Evolutionary conservation across 768 basidiomycete genomes (phyloP).

Genomic region (Suillus occidentalis): DNA sequence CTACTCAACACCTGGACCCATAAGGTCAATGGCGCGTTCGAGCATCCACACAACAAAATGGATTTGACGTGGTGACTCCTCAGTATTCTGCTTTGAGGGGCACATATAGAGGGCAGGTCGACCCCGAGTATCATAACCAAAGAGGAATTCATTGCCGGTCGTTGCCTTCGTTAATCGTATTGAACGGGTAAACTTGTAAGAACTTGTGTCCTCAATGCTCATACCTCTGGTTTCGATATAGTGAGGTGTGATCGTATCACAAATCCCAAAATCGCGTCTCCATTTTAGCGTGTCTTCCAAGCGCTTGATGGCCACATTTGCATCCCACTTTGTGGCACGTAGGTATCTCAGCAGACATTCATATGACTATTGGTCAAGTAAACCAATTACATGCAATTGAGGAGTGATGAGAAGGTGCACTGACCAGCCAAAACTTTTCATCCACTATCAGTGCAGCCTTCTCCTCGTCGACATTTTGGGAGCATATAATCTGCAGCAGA

Average conservation of each 20-base stretch:
- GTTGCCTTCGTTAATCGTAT: slow-evolving; percentile 45
- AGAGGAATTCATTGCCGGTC: slow-evolving; percentile 80
- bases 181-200: background rate
- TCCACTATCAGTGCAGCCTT: slow-evolving; percentile 53
- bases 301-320: slow-evolving; percentile 55
- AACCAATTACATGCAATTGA: background rate
- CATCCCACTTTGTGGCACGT: slow-evolving; percentile 76
- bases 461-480: slow-evolving; percentile 40
- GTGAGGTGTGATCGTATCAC: slow-evolving; percentile 57
- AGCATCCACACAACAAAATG: slow-evolving; percentile 75
- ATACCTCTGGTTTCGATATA: slow-evolving; percentile 73
- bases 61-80: slow-evolving; percentile 64
- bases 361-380: slow-evolving; percentile 40
- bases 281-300: slow-evolving; percentile 74
- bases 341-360: slow-evolving; percentile 79
- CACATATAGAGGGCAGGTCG: slow-evolving; percentile 71
- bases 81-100: slow-evolving; percentile 76
- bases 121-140: slow-evolving; percentile 69
- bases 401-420: slow-evolving; percentile 20
- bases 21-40: slow-evolving; percentile 74
- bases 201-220: slow-evolving; percentile 11
- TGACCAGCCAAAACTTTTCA: slow-evolving; percentile 77
- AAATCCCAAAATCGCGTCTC: slow-evolving; percentile 77
- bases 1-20: slow-evolving; percentile 82
- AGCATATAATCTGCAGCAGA: slow-evolving; percentile 48